Percentiles rank a stretch among this genome's conserved stretches.
Conservation (phyloP, 352 stramenopile genomes). For the Phytophthora fragariaefolia region DNA sequence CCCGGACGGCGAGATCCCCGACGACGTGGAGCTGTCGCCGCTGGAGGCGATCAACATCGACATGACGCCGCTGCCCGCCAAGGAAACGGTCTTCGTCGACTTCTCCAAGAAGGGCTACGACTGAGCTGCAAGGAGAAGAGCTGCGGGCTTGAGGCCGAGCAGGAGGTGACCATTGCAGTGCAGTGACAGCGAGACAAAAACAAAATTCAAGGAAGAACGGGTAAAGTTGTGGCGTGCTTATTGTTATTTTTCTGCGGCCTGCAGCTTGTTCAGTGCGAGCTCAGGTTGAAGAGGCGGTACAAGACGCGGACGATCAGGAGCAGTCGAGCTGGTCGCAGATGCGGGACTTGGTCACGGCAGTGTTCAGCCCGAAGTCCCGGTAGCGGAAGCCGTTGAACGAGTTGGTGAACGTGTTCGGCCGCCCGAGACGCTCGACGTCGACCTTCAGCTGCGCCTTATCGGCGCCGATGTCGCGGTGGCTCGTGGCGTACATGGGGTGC, state of each 20-base stretch:
- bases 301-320: no score
- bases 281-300: no score
- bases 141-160: not conserved
- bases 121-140: conserved; percentile 38
- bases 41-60: conserved; percentile 89
- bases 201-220: conserved; percentile 29
- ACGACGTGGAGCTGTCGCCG: conserved; percentile 85
- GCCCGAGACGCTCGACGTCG: conserved; percentile 63
- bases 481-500: conserved; percentile 80
- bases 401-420: conserved; percentile 78
- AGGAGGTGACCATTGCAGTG: conserved; percentile 13
- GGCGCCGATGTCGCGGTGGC: conserved; percentile 72
- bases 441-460: conserved; percentile 82
- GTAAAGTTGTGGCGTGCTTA: conserved; percentile 24
- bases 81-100: conserved; percentile 82
- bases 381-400: conserved; percentile 90
- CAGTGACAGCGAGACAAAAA: conserved; percentile 35
- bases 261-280: conserved; percentile 1
- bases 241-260: conserved; percentile 4
- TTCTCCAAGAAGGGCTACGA: conserved; percentile 90
- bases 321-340: conserved; percentile 83
- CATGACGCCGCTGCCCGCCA: conserved; percentile 82
- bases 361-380: conserved; percentile 85
- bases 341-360: conserved; percentile 77
- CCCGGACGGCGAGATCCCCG: conserved; percentile 85